Conservation (phyloP, 2,329 filamentous ascomycete species). For the Cladosporium velox region DNA sequence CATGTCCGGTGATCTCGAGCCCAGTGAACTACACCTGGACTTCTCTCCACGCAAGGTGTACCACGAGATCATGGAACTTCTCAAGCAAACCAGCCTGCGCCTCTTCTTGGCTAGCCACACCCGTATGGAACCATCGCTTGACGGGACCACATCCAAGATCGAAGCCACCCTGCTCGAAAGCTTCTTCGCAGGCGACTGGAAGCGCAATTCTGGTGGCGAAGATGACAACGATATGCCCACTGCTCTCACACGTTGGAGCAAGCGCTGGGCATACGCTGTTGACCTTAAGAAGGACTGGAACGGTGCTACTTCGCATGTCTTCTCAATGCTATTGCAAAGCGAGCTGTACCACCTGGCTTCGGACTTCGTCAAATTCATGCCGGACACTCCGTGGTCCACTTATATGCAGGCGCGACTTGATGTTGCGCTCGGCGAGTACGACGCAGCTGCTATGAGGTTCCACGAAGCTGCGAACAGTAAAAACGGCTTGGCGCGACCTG, state of each 20-base stretch:
- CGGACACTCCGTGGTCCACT: conserved; percentile 59
- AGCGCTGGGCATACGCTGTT: conserved; percentile 46
- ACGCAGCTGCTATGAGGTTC: conserved; percentile 73
- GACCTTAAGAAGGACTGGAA: conserved; percentile 43
- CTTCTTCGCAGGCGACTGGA: conserved; percentile 46
- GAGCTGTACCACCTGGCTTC: conserved; percentile 54
- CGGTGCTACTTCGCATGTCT: conserved; percentile 41
- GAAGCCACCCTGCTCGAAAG: conserved; percentile 41
- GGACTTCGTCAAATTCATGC: conserved; percentile 67
- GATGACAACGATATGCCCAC: conserved; percentile 34
- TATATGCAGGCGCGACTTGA: conserved; percentile 85
- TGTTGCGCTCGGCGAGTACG: conserved; percentile 72
- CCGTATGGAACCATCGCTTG: conserved; percentile 49
- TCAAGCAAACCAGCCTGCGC: conserved; percentile 74
- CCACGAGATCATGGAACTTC: conserved; percentile 66
- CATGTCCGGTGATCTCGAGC: conserved; percentile 79
- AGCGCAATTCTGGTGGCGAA: conserved; percentile 6
- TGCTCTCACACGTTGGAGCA: conserved; percentile 49
- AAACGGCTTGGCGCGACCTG: conserved; percentile 21
- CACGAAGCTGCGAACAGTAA: conserved; percentile 63
- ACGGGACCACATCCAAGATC: neutral
- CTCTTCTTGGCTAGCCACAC: conserved; percentile 60
- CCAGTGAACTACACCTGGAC: conserved; percentile 66
- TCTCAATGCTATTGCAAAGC: conserved; percentile 48
- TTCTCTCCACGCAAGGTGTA: conserved; percentile 67